Conservation (phyloP, 2,329 filamentous ascomycete species). For the Pyrenochaeta sp. region DNA sequence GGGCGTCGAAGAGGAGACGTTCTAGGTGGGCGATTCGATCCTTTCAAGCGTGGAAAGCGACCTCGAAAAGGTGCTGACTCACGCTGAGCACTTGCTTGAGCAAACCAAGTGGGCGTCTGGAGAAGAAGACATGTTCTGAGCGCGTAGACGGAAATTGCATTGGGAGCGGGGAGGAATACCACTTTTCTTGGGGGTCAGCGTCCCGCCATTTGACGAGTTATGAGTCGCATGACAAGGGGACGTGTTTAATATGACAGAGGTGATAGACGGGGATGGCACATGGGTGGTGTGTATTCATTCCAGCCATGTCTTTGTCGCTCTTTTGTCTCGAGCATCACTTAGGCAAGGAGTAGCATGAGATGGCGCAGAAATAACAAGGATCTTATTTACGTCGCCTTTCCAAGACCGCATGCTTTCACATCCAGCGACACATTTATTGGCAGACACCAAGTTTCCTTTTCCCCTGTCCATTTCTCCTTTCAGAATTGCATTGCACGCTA, state of each 20-base stretch:
- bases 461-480: no score
- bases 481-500: no score
- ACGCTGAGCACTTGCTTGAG: slow-evolving; percentile 12
- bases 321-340: neutral
- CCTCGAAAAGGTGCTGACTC: slow-evolving; percentile 5
- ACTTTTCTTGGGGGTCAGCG: slow-evolving; percentile 27
- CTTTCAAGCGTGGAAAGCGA: slow-evolving; percentile 1
- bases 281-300: neutral
- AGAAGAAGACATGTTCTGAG: slow-evolving; percentile 22
- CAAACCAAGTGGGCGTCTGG: neutral
- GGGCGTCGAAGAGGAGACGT: slow-evolving; percentile 75
- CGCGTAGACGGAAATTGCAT: slow-evolving; percentile 35
- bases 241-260: slow-evolving; percentile 8
- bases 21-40: slow-evolving; percentile 24
- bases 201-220: slow-evolving; percentile 29
- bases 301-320: slow-evolving; percentile 1
- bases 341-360: neutral
- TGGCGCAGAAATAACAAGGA: neutral
- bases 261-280: slow-evolving; percentile 11
- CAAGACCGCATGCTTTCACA: no score
- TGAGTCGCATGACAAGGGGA: slow-evolving; percentile 19
- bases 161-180: slow-evolving; percentile 45
- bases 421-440: no score
- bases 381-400: neutral
- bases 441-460: no score